Evolutionary conservation across 2,329 filamentous ascomycete species (phyloP), one percentile per base, ranked within the genome.

Genomic region (Aspergillus sergii): DNA sequence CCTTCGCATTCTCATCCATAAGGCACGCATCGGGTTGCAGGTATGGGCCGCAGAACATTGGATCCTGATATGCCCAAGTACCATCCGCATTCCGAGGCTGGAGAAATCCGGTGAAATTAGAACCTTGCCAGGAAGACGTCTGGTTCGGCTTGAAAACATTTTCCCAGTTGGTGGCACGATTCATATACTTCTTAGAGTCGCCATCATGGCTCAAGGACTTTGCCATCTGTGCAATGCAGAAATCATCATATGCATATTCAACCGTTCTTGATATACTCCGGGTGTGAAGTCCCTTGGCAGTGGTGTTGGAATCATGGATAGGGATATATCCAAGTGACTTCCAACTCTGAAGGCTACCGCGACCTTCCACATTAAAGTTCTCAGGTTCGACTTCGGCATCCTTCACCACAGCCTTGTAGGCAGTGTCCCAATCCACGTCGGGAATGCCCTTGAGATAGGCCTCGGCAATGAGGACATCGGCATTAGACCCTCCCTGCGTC

Each of bases 221-320:
- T 0, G 89, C 89, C 61, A 92, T 85, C 54, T 87, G 81, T 0
- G 87, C 82, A 61, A 91, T 88, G 66, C 86, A 88, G 69, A 87
- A 94, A 76, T 93, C 91, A 66, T 93, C 88, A 75, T 93, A 93
- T 8, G 89, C 86, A 73, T 94, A 94, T 73, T 93, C 91, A 0
- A 93, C 84, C 0, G 90, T 93, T 9, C 91, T 83, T 1, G 88
- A 92, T 28, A 93, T 85, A 65, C 85, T 89, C 6, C 91, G 83
- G 0, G 91, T 92, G 74, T 90, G 85, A 0, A 88, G 87, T 0
- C 91, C 91, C n/a, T 87, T 85, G 2, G 89, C 89, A 39, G 84
- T 79, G 0, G 82, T 81, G 73, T 93, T 90, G 60, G 87, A 87
- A 65, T 93, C 89, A 62, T 90, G 83, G 0, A 85, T 85, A 0